These are phyloP conservation scores for Alternaria conjuncta DNA, from an alignment of 2,329 filamentous ascomycete species.

Conservation along the genomic window DNA sequence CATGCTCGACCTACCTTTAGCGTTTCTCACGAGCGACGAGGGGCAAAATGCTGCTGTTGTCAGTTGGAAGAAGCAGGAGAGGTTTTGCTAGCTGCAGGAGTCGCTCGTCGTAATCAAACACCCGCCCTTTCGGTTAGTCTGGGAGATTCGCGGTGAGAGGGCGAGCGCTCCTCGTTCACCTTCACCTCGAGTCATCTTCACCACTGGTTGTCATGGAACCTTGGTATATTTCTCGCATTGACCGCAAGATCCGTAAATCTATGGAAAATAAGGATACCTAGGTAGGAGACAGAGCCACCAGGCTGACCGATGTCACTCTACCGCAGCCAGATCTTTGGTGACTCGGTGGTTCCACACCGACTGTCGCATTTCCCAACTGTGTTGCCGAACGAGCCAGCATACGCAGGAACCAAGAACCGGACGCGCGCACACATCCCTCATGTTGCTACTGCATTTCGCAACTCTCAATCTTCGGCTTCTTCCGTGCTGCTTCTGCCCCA, in stretches of 20 bases:
- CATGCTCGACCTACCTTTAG: background rate
- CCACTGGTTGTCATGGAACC: background rate
- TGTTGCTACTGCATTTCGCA: too few relatives aligned
- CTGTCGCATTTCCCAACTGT: too few relatives aligned
- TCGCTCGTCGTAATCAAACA: background rate
- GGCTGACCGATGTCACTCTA: background rate
- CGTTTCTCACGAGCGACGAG: too few relatives aligned
- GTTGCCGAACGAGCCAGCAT: too few relatives aligned
- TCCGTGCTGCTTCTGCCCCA: too few relatives aligned
- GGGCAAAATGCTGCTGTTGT: background rate
- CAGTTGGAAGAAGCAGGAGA: background rate
- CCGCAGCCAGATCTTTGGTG: background rate
- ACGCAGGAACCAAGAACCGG: too few relatives aligned
- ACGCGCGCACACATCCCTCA: too few relatives aligned
- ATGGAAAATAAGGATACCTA: too few relatives aligned
- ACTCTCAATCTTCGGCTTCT: too few relatives aligned
- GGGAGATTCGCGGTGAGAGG: background rate
- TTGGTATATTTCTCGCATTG: background rate
- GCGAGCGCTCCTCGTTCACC: background rate
- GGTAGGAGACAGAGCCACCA: fast-evolving
- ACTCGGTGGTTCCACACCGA: fast-evolving
- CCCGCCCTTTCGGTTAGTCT: background rate
- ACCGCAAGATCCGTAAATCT: background rate
- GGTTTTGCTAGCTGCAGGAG: fast-evolving
- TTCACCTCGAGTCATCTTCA: background rate